Base-by-base conservation (phyloP, 2,329 filamentous ascomycete genomes). In the Aspergillus felis region DNA sequence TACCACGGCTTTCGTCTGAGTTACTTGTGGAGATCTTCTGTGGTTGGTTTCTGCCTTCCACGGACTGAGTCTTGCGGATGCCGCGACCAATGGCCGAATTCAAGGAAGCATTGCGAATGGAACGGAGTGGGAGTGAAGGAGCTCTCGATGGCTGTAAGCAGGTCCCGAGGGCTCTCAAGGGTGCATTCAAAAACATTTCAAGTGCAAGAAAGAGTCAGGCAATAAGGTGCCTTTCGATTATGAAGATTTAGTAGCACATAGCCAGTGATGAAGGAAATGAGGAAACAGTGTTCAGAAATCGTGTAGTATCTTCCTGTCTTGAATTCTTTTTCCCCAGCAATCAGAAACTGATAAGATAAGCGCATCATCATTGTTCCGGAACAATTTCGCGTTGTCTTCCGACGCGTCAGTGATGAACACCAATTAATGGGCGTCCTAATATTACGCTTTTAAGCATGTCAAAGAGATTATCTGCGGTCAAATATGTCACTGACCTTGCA, bases 11-110 rank as follows among this genome's bases (percentile, higher is more conserved):
- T 27, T 42, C 9, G 17, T 24, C 17, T 14, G n/a, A 22, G 48
- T 52, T 35, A 53, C 46, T 20, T n/a, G 12, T 14, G 12, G 38
- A 42, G 25, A 5, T 44, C 20, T n/a, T 27, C 35, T 41, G 29
- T 12, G 41, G 27, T 20, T 25, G 14, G 41, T 50, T 53, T 35
- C 51, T 62, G 42, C 47, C 50, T 12, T 47, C 55, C 55, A 24
- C 17, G 28, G 54, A 12, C 47, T 50, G 64, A 12, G 63, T 83
- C 72, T 71, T 76, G 67, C 86, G 84, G 55, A 91, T 78, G 14
- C 88, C 88, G 49, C 82, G 79, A 62, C 86, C 83, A 66, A 92
- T 91, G 47, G 87, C 88, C 9, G 87, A 88, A 58, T 79, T 83
- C 44, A 90, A 80, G 46, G 85, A 87, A 24, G 82, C 81, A 67